These are phyloP conservation scores for Chaetoceros muelleri DNA, from an alignment of 108 stramenopile species.

Conservation along the genomic window DNA sequence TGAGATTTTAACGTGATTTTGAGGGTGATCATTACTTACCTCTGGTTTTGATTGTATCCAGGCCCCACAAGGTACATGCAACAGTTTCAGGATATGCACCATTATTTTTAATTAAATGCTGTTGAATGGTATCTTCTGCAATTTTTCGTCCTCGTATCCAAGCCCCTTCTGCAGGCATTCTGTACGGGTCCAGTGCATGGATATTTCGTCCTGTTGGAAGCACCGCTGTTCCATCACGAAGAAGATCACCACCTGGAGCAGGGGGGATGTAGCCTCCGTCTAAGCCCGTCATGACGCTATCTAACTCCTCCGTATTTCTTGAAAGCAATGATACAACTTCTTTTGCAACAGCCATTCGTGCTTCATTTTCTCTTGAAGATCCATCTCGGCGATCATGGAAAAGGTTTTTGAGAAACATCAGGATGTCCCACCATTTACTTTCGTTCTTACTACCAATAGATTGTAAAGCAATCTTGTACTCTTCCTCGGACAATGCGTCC, in stretches of 20 bases:
- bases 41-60: constrained; percentile 77
- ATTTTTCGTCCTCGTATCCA: constrained; percentile 63
- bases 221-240: constrained; percentile 64
- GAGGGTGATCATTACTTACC: constrained; percentile 1
- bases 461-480: constrained; percentile 18
- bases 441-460: not conserved
- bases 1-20: not conserved
- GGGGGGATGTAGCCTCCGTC: constrained; percentile 64
- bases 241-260: constrained; percentile 65
- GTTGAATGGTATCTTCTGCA: constrained; percentile 61
- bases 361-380: constrained; percentile 6
- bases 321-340: constrained; percentile 42
- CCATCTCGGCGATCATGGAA: constrained; percentile 10
- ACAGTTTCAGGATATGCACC: constrained; percentile 70
- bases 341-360: constrained; percentile 28
- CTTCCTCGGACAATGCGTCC: constrained; percentile 35
- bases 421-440: not conserved
- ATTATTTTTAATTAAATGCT: constrained; percentile 43
- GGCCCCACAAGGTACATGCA: constrained; percentile 76
- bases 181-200: constrained; percentile 76
- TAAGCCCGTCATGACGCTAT: constrained; percentile 43
- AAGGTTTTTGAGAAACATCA: constrained; percentile 10
- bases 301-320: constrained; percentile 59
- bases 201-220: constrained; percentile 79
- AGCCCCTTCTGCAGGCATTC: constrained; percentile 74